A percentile compares a stretch with the other conserved stretches of the same genome.
Conservation (phyloP, 1,284 basidiomycete genomes). For the Sporisorium exsertum region DNA sequence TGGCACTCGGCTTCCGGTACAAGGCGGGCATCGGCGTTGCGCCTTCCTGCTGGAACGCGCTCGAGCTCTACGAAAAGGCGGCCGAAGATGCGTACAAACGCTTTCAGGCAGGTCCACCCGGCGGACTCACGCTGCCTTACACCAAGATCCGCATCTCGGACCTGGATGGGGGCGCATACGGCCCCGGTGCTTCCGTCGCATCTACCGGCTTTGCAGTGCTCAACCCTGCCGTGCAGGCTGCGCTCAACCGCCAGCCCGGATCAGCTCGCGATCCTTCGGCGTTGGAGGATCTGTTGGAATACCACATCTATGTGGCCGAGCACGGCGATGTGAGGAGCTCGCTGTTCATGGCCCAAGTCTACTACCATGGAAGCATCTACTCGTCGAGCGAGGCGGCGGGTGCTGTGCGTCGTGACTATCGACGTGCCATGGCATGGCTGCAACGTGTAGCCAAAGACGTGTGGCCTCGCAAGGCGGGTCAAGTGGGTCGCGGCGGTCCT, state of each 20-base stretch:
- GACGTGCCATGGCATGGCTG: slow-evolving; percentile 49
- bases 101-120: slow-evolving; percentile 87
- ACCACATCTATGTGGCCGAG: slow-evolving; percentile 61
- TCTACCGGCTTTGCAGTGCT: slow-evolving; percentile 75
- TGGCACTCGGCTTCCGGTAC: slow-evolving; percentile 93
- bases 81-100: slow-evolving; percentile 73
- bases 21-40: slow-evolving; percentile 87
- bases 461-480: slow-evolving; percentile 61
- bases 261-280: slow-evolving; percentile 46
- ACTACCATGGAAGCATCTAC: slow-evolving; percentile 66
- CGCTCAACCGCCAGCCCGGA: slow-evolving; percentile 53
- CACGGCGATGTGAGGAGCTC: slow-evolving; percentile 51
- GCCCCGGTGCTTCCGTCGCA: slow-evolving; percentile 89
- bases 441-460: slow-evolving; percentile 50
- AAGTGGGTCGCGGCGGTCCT: slow-evolving; percentile 52
- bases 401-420: slow-evolving; percentile 57
- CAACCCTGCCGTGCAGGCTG: slow-evolving; percentile 83
- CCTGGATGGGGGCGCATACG: slow-evolving; percentile 87
- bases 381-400: slow-evolving; percentile 61
- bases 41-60: slow-evolving; percentile 75
- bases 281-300: slow-evolving; percentile 84
- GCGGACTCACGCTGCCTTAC: slow-evolving; percentile 86
- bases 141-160: slow-evolving; percentile 87
- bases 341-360: slow-evolving; percentile 57
- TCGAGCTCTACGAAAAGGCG: slow-evolving; percentile 59